phyloP scores from a whole-genome alignment of 345 rosid genomes.

The Trapa bicornis region DNA sequence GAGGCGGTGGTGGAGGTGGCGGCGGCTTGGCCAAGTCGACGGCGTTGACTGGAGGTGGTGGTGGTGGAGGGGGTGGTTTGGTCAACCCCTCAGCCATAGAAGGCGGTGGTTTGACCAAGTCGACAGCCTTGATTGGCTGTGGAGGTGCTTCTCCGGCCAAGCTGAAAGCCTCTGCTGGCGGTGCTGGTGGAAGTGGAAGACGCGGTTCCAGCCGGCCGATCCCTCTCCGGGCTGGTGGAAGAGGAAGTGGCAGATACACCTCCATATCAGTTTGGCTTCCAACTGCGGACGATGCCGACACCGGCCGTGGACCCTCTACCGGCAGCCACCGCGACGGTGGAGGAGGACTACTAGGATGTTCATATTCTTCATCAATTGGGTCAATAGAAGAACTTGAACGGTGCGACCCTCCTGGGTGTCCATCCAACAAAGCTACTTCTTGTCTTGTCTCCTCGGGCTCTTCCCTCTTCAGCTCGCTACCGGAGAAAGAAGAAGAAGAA shows the following conservation, averaged over 20 bases:
- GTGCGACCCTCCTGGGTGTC: background rate
- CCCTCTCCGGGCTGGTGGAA: slow-evolving; percentile 10
- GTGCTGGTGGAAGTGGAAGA: background rate
- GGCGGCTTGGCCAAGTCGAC: too few relatives aligned
- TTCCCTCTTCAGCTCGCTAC: background rate
- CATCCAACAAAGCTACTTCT: slow-evolving; percentile 48
- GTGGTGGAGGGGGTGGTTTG: too few relatives aligned
- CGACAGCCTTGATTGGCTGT: too few relatives aligned
- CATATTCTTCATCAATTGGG: background rate
- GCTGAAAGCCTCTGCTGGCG: too few relatives aligned
- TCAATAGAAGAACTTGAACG: background rate
- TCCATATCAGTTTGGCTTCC: background rate
- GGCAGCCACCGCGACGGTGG: background rate
- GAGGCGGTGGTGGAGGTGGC: too few relatives aligned
- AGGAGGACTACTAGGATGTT: background rate
- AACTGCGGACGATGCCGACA: slow-evolving; percentile 2
- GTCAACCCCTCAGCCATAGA: too few relatives aligned
- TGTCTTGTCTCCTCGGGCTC: slow-evolving; percentile 8
- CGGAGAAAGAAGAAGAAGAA: background rate
- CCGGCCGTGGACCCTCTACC: background rate
- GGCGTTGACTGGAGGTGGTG: too few relatives aligned
- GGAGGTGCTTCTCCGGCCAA: too few relatives aligned
- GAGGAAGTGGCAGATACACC: background rate
- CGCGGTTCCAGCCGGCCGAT: background rate
- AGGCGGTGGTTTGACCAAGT: too few relatives aligned